These are phyloP conservation scores for Ogataea trehaloabstinens DNA, from an alignment of 805 yeast species.

Conservation along the genomic window DNA sequence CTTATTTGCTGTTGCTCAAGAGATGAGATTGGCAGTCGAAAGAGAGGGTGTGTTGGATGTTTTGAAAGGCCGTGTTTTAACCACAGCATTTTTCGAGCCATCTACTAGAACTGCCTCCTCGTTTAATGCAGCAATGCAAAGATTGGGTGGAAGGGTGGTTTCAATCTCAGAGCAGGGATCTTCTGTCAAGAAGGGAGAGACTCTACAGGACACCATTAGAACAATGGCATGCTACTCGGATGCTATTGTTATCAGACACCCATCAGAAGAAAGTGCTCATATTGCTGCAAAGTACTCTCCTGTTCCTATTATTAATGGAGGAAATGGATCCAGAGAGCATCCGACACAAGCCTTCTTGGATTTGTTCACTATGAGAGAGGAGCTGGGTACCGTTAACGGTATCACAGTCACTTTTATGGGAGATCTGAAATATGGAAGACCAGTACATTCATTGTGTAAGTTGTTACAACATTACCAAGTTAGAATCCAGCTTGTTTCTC, in stretches of 20 bases:
- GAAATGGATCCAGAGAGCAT: constrained; percentile 97
- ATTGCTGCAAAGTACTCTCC: constrained; percentile 96
- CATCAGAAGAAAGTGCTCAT: constrained; percentile 86
- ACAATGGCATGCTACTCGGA: constrained; percentile 94
- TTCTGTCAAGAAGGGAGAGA: constrained; percentile 98
- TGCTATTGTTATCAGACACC: constrained; percentile 96
- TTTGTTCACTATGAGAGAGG: constrained; percentile 97
- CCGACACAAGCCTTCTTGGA: constrained; percentile 99
- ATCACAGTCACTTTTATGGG: constrained; percentile 98
- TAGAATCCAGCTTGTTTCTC: constrained; percentile 86
- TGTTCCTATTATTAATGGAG: constrained; percentile 96
- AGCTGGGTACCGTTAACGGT: constrained; percentile 97
- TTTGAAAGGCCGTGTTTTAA: constrained; percentile 83
- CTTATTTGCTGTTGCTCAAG: constrained; percentile 95
- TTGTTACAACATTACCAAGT: constrained; percentile 90
- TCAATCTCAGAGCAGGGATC: constrained; percentile 81
- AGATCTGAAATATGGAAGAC: constrained; percentile 96
- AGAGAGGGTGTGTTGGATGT: constrained; percentile 92
- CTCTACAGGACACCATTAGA: constrained; percentile 94
- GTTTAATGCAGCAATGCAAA: constrained; percentile 99
- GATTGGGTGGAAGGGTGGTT: constrained; percentile 97
- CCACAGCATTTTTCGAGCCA: constrained; percentile 97
- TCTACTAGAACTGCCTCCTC: constrained; percentile 96
- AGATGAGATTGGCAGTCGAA: constrained; percentile 94
- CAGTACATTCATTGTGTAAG: constrained; percentile 94